phyloP scores from a whole-genome alignment of 306 rosid species.

The Castanospermum australe region DNA sequence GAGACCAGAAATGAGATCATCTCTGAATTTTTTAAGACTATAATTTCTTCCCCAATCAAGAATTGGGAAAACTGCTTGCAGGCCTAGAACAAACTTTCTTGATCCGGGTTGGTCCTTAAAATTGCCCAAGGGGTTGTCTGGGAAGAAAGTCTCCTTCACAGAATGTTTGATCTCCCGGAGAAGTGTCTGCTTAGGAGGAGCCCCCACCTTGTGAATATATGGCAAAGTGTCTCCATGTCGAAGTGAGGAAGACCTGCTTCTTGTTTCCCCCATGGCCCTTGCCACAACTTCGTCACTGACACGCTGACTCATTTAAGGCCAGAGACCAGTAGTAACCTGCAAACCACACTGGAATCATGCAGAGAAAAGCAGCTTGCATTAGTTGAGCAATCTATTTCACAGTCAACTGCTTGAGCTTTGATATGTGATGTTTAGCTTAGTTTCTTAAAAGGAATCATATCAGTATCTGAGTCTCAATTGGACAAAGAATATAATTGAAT shows the following conservation, averaged over 20 bases:
- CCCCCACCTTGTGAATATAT: slow-evolving; percentile 32
- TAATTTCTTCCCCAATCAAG: slow-evolving; percentile 57
- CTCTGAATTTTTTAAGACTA: slow-evolving; percentile 46
- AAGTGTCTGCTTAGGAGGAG: slow-evolving; percentile 43
- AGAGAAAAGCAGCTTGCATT: background rate
- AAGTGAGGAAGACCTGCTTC: slow-evolving; percentile 17
- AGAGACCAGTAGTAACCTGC: background rate
- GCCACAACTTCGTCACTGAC: slow-evolving; percentile 5
- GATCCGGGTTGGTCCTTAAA: slow-evolving; percentile 39
- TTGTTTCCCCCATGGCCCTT: slow-evolving; percentile 26
- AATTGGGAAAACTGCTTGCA: slow-evolving; percentile 62
- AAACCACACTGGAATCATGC: background rate
- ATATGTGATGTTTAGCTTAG: slow-evolving; percentile 12
- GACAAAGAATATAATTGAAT: slow-evolving; percentile 10
- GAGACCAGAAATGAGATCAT: slow-evolving; percentile 55
- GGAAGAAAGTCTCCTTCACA: slow-evolving; percentile 44
- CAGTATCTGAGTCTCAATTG: background rate
- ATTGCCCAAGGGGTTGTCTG: slow-evolving; percentile 46
- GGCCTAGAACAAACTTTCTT: slow-evolving; percentile 38
- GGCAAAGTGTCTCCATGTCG: slow-evolving; percentile 23
- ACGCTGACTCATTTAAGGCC: slow-evolving; percentile 30
- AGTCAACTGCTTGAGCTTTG: slow-evolving; percentile 1
- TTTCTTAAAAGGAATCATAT: background rate
- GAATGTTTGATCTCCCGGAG: slow-evolving; percentile 31
- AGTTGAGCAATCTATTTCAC: background rate